Evolutionary conservation across 495 filamentous ascomycete genomes (phyloP).

Genomic region (Daldinia loculata): DNA sequence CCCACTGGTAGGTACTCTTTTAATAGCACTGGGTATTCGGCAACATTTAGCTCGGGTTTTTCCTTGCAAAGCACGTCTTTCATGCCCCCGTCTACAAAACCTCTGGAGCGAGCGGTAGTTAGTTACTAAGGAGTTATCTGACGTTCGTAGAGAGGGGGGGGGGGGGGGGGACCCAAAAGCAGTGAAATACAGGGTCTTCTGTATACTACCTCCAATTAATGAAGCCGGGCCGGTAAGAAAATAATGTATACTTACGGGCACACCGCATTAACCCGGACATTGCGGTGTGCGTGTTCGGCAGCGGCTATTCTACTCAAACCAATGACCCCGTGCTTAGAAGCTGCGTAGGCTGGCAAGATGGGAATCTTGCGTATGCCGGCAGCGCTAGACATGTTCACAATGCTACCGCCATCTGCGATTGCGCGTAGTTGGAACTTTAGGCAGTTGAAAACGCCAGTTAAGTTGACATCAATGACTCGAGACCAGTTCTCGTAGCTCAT

Average conservation of each 20-base stretch:
- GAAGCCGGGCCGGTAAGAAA: no score
- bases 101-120: not conserved
- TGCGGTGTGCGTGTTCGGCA: conserved; percentile 56
- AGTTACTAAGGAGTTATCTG: not conserved
- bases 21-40: conserved; percentile 47
- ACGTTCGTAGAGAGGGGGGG: not conserved
- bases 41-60: conserved; percentile 30
- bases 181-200: not conserved
- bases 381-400: conserved; percentile 63
- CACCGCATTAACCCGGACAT: conserved; percentile 64
- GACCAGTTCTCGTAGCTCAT: conserved; percentile 33
- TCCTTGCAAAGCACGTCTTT: conserved; percentile 39
- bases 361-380: conserved; percentile 55
- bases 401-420: conserved; percentile 51
- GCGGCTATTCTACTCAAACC: conserved; percentile 63
- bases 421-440: conserved; percentile 53
- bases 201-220: not conserved
- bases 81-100: conserved; percentile 53
- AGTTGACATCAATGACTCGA: conserved; percentile 30
- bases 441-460: conserved; percentile 36
- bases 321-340: conserved; percentile 64
- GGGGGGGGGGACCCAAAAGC: no score
- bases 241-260: conserved; percentile 54
- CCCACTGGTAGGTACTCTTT: conserved; percentile 53
- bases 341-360: conserved; percentile 56